Conservation (phyloP, 2,329 filamentous ascomycete species). For the Ophiostoma angusticollis region DNA sequence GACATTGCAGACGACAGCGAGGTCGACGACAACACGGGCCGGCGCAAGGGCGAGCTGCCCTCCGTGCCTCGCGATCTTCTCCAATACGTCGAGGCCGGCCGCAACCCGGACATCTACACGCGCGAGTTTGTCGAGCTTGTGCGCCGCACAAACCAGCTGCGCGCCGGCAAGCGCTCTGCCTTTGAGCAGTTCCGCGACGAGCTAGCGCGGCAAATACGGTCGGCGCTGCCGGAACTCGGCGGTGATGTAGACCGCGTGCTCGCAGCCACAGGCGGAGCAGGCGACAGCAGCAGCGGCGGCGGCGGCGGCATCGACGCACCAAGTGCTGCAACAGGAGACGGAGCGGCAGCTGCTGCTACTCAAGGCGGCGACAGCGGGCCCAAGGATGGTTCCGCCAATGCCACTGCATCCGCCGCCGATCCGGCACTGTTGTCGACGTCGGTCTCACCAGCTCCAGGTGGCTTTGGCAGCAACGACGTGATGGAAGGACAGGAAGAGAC, state of each 20-base stretch:
- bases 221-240: constrained; percentile 45
- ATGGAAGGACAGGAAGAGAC: too few relatives aligned
- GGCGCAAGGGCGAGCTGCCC: constrained; percentile 25
- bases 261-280: constrained; percentile 25
- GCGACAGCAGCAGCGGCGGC: background rate
- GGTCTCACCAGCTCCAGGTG: constrained; percentile 3
- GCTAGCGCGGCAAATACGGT: constrained; percentile 44
- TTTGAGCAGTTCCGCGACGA: constrained; percentile 50
- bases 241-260: constrained; percentile 40
- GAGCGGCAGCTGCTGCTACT: background rate
- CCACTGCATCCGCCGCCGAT: background rate
- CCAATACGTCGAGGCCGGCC: constrained; percentile 56
- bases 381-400: too few relatives aligned
- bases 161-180: constrained; percentile 50
- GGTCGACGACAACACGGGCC: constrained; percentile 1
- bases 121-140: constrained; percentile 61
- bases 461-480: background rate
- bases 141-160: constrained; percentile 51
- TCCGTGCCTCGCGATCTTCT: constrained; percentile 49
- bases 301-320: background rate
- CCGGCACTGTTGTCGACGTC: constrained; percentile 5
- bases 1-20: constrained; percentile 23
- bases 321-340: background rate
- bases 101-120: constrained; percentile 63
- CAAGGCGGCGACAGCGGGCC: background rate